These are phyloP conservation scores for Irpex sp. DNA, from an alignment of 1,284 basidiomycete genomes.

Conservation along the genomic window DNA sequence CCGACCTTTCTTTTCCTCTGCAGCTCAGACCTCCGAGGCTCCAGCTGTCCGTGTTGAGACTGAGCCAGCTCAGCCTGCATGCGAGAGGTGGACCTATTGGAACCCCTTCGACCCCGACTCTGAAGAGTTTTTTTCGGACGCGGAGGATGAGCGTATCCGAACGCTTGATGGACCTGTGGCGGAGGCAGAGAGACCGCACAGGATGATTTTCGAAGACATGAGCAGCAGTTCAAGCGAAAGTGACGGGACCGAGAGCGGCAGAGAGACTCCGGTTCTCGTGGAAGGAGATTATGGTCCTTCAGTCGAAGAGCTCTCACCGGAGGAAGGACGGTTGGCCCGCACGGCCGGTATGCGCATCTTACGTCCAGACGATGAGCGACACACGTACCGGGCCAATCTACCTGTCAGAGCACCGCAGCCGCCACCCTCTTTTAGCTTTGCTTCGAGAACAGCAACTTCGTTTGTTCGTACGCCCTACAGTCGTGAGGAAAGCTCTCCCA, in stretches of 20 bases:
- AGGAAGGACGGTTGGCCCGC: constrained; percentile 5
- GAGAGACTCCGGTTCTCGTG: constrained; percentile 33
- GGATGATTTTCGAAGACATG: constrained; percentile 13
- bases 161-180: constrained; percentile 56
- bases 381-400: constrained; percentile 9
- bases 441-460: background rate
- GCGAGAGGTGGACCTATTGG: constrained; percentile 59
- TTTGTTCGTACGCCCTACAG: constrained; percentile 5
- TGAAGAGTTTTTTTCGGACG: constrained; percentile 63
- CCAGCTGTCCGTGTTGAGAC: constrained; percentile 49
- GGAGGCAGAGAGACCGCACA: constrained; percentile 25
- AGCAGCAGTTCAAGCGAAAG: constrained; percentile 26
- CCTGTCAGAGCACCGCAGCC: background rate
- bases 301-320: constrained; percentile 37
- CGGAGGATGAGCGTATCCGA: constrained; percentile 43
- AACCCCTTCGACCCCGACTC: constrained; percentile 78
- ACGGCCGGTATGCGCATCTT: constrained; percentile 27
- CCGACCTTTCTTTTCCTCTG: constrained; percentile 57
- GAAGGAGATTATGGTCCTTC: constrained; percentile 37
- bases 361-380: constrained; percentile 7
- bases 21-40: constrained; percentile 31
- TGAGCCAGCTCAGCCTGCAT: constrained; percentile 37
- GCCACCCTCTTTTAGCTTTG: background rate
- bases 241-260: constrained; percentile 27
- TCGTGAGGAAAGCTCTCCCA: background rate